Conservation (phyloP, 352 stramenopile genomes). For the Pythium apleroticum region DNA sequence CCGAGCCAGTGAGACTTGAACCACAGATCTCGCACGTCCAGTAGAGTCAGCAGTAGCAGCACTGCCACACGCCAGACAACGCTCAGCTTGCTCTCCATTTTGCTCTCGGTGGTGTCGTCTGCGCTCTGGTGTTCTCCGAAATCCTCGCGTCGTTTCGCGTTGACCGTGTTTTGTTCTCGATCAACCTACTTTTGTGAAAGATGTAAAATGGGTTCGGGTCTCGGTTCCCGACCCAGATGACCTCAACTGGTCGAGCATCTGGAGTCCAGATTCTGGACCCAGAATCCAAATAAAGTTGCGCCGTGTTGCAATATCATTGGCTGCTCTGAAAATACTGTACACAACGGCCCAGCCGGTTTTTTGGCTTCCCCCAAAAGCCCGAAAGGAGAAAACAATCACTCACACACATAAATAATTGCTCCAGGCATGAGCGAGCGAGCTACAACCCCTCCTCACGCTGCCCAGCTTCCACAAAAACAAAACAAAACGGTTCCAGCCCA, state of each 20-base stretch:
- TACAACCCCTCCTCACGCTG: background rate
- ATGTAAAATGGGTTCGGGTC: too few relatives aligned
- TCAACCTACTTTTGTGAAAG: background rate
- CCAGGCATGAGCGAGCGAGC: background rate
- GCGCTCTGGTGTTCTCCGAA: background rate
- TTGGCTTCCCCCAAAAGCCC: too few relatives aligned
- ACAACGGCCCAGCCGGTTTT: too few relatives aligned
- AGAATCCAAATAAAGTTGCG: background rate
- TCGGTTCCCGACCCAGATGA: too few relatives aligned
- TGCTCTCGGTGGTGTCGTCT: background rate
- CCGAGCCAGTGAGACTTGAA: conserved; percentile 63
- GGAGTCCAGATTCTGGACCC: too few relatives aligned
- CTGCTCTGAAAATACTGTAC: background rate
- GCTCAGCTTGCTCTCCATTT: conserved; percentile 3
- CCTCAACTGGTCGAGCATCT: too few relatives aligned
- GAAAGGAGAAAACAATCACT: background rate
- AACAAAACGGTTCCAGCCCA: background rate
- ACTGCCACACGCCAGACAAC: conserved; percentile 31
- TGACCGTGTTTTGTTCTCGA: conserved; percentile 11
- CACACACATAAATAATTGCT: too few relatives aligned
- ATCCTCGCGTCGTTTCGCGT: conserved; percentile 13
- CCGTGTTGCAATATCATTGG: conserved; percentile 6
- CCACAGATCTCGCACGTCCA: conserved; percentile 57
- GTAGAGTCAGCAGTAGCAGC: conserved; percentile 33
- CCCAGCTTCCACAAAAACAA: background rate